phyloP scores from a whole-genome alignment of 768 basidiomycete species.

The Termitomyces sp. region DNA sequence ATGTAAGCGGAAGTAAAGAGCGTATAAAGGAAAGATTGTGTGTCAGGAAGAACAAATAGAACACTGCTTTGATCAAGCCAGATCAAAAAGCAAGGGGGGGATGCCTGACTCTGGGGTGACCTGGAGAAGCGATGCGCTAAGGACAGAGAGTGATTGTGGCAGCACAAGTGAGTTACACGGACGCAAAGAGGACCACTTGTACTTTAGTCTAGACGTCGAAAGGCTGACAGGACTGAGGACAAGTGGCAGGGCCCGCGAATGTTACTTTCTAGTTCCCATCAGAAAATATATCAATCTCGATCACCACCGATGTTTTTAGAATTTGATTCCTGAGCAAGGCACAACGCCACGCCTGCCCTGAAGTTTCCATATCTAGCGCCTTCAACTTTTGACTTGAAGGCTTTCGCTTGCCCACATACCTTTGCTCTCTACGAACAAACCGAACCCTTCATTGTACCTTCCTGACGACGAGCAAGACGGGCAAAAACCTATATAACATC shows the following conservation, averaged over 20 bases:
- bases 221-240: constrained; percentile 1
- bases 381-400: no score
- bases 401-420: not conserved
- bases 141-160: not conserved
- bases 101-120: not conserved
- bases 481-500: no score
- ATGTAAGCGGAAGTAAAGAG: constrained; percentile 9
- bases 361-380: not conserved
- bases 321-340: constrained; percentile 1
- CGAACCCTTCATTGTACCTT: not conserved
- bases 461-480: not conserved
- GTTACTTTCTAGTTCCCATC: constrained; percentile 7
- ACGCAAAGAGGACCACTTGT: not conserved
- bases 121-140: not conserved
- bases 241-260: not conserved
- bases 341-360: constrained; percentile 5
- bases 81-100: not conserved
- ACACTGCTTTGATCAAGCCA: constrained; percentile 10
- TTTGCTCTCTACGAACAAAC: not conserved
- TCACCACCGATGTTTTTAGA: constrained; percentile 2
- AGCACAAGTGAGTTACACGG: not conserved
- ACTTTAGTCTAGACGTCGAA: not conserved
- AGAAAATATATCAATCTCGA: constrained; percentile 13
- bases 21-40: constrained; percentile 10
- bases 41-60: constrained; percentile 2